phyloP scores from a whole-genome alignment of 176 grass and related monocot species.

The Hsuehochloa calcarea region DNA sequence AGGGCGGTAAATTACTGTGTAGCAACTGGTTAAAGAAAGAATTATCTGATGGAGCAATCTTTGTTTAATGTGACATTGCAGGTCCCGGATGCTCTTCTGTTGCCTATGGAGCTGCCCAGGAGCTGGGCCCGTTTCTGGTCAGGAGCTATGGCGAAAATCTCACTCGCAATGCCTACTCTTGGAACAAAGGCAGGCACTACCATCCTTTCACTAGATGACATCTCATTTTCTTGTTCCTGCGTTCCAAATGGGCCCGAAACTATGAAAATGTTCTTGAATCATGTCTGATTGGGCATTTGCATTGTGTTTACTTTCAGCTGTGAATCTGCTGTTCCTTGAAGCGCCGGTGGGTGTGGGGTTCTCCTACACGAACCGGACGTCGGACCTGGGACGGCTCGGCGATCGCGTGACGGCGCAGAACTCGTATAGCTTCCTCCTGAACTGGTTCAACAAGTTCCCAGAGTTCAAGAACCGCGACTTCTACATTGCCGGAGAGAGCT shows the following conservation, averaged over 20 bases:
- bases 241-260: neutral
- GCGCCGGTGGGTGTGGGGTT: slow-evolving; percentile 88
- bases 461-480: slow-evolving; percentile 79
- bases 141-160: slow-evolving; percentile 50
- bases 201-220: neutral
- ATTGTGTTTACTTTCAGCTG: slow-evolving; percentile 36
- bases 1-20: neutral
- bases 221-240: too few species aligned
- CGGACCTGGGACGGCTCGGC: slow-evolving; percentile 64
- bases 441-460: slow-evolving; percentile 78
- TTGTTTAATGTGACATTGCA: slow-evolving; percentile 18
- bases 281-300: neutral
- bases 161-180: slow-evolving; percentile 77
- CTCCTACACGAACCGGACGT: slow-evolving; percentile 80
- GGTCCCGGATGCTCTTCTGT: slow-evolving; percentile 85
- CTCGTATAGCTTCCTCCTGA: slow-evolving; percentile 68
- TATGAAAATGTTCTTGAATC: neutral
- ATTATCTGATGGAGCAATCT: neutral
- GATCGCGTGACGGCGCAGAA: slow-evolving; percentile 73
- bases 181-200: slow-evolving; percentile 72
- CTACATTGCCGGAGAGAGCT: slow-evolving; percentile 91
- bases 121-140: slow-evolving; percentile 84
- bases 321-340: slow-evolving; percentile 89
- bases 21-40: neutral
- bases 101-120: slow-evolving; percentile 86